Evolutionary conservation across 805 yeast genomes (phyloP).

Genomic region (Priceomyces haplophilus): DNA sequence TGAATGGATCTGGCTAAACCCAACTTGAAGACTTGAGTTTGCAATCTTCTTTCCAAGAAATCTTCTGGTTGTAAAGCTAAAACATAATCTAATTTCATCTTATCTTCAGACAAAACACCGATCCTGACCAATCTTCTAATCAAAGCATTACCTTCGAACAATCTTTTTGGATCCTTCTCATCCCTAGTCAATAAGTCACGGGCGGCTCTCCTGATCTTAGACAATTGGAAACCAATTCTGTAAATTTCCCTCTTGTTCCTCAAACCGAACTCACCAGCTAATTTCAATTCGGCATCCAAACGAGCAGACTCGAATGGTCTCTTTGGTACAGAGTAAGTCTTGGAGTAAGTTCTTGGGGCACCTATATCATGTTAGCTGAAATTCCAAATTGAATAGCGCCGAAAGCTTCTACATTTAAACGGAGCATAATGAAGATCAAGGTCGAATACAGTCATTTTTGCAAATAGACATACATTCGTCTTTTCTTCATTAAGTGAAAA

Average conservation of each 20-base stretch:
- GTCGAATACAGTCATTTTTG: no score
- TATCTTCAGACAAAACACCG: slow-evolving; percentile 98
- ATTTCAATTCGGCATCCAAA: slow-evolving; percentile 98
- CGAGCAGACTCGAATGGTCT: slow-evolving; percentile 99
- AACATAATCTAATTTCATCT: slow-evolving; percentile 99
- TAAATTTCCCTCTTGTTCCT: slow-evolving; percentile 99
- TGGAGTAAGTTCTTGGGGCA: slow-evolving; percentile 99
- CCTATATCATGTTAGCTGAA: slow-evolving; percentile 46
- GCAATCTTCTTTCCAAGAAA: slow-evolving; percentile 99
- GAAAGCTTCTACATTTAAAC: slow-evolving; percentile 3
- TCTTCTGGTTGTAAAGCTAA: slow-evolving; percentile 97
- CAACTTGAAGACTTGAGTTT: slow-evolving; percentile 99
- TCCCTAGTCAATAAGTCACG: slow-evolving; percentile 99
- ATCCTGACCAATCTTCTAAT: slow-evolving; percentile 99
- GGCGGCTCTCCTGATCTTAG: slow-evolving; percentile 99
- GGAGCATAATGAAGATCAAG: not conserved
- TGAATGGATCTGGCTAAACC: slow-evolving; percentile 99
- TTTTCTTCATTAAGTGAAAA: not conserved
- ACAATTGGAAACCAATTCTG: slow-evolving; percentile 99
- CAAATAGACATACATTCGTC: no score
- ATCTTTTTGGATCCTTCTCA: slow-evolving; percentile 99
- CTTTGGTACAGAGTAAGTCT: slow-evolving; percentile 99
- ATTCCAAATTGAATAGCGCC: not conserved
- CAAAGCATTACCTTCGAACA: slow-evolving; percentile 99
- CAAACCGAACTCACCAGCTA: slow-evolving; percentile 99